Conservation (phyloP, 371 early-diverging fungal genomes). For the Mucor lusitanicus region DNA sequence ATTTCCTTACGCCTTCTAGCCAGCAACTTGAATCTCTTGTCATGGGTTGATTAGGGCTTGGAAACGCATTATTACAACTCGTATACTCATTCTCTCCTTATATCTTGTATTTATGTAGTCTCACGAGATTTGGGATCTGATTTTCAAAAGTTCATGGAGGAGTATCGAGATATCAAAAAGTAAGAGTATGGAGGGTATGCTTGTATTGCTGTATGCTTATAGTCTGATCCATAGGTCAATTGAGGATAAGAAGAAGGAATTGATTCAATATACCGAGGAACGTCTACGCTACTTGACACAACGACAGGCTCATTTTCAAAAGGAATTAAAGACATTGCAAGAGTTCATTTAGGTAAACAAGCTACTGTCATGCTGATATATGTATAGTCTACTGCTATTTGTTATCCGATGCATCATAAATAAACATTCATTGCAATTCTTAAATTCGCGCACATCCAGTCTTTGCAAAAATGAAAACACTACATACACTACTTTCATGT, state of each 20-base stretch:
- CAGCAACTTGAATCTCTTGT: constrained; percentile 2
- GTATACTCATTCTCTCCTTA: neutral
- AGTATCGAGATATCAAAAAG: constrained; percentile 9
- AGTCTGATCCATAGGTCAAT: neutral
- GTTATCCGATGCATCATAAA: neutral
- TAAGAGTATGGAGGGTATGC: neutral
- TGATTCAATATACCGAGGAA: constrained; percentile 2
- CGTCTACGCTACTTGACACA: constrained; percentile 4
- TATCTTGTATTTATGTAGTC: neutral
- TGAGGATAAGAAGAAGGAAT: constrained; percentile 9
- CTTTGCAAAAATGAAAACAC: neutral
- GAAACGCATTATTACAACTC: neutral
- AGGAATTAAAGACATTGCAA: neutral
- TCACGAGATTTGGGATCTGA: neutral
- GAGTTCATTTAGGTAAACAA: neutral
- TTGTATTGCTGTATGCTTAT: neutral
- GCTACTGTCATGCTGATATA: neutral
- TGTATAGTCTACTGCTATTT: neutral
- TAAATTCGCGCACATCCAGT: too few species aligned
- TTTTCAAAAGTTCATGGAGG: constrained; percentile 12
- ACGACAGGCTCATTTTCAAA: constrained; percentile 5
- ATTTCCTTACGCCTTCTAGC: neutral
- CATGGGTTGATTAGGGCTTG: neutral
- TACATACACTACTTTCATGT: neutral
- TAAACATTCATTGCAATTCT: too few species aligned